A percentile compares a stretch with the other conserved stretches of the same genome.
Evolutionary conservation across 805 yeast species (phyloP).

Genomic region (Metschnikowia corniflorae): DNA sequence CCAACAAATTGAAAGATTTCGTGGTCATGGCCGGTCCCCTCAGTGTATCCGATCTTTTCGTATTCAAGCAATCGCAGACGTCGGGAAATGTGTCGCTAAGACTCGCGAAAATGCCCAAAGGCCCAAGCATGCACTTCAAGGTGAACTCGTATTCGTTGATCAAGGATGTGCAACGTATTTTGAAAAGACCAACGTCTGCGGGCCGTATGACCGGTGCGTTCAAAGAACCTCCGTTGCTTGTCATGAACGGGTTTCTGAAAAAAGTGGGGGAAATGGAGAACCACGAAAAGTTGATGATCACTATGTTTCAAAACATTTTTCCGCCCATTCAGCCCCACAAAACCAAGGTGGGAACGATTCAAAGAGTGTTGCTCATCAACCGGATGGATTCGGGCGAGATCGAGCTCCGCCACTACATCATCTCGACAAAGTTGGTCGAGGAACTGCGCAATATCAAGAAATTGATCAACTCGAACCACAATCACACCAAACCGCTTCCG

Average conservation of each 20-base stretch:
- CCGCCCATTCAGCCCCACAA: constrained; percentile 90
- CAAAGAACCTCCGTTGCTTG: constrained; percentile 80
- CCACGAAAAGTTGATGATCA: constrained; percentile 77
- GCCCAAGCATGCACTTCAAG: constrained; percentile 87
- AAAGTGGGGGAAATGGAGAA: constrained; percentile 61
- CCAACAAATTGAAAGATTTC: constrained; percentile 85
- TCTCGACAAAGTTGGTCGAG: constrained; percentile 81
- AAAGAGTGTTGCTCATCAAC: constrained; percentile 80
- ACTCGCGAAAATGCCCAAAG: constrained; percentile 84
- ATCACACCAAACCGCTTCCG: constrained; percentile 63
- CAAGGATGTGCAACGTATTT: constrained; percentile 69
- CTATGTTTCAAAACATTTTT: constrained; percentile 92
- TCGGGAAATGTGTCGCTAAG: constrained; percentile 81
- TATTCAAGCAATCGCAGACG: constrained; percentile 77
- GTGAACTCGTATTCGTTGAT: constrained; percentile 73
- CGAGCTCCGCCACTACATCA: constrained; percentile 85
- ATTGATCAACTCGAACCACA: constrained; percentile 58
- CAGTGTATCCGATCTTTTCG: constrained; percentile 83
- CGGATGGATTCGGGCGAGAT: constrained; percentile 71
- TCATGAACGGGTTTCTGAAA: constrained; percentile 76
- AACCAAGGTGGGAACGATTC: constrained; percentile 69
- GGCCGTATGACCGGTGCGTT: constrained; percentile 63
- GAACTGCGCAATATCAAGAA: constrained; percentile 70
- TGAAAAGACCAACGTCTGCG: constrained; percentile 75
- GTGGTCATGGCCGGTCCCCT: constrained; percentile 99